phyloP scores from a whole-genome alignment of 225 moss, liverwort and hornwort genomes.

The Climacium dendroides region DNA sequence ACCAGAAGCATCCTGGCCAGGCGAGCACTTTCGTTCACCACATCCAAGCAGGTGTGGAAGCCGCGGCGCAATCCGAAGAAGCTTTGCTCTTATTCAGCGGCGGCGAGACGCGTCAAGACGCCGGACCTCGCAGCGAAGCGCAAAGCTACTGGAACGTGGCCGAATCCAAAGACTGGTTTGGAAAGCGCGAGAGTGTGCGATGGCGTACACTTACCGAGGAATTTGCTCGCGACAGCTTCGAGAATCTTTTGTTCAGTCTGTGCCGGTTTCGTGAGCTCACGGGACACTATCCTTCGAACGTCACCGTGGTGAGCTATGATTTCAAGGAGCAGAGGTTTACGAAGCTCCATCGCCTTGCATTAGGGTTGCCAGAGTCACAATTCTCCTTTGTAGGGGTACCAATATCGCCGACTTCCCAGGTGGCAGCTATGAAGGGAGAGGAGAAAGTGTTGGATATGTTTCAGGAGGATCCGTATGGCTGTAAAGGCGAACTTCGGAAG shows the following conservation, averaged over 20 bases:
- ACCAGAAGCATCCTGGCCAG: constrained; percentile 73
- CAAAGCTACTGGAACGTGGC: constrained; percentile 96
- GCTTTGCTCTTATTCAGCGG: constrained; percentile 79
- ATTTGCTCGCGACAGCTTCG: constrained; percentile 86
- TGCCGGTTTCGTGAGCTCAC: constrained; percentile 85
- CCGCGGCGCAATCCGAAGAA: constrained; percentile 17
- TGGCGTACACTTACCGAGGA: constrained; percentile 84
- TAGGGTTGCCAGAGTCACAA: constrained; percentile 55
- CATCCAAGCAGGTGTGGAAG: constrained; percentile 62
- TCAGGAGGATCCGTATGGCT: constrained; percentile 80
- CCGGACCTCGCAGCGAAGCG: constrained; percentile 87
- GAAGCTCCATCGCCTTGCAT: constrained; percentile 61
- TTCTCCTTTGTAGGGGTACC: constrained; percentile 64
- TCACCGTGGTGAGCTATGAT: constrained; percentile 93
- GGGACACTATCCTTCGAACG: constrained; percentile 62
- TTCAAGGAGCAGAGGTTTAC: constrained; percentile 64
- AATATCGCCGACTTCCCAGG: constrained; percentile 23
- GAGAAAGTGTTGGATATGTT: constrained; percentile 50
- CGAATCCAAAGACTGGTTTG: constrained; percentile 80
- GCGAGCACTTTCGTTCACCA: constrained; percentile 65
- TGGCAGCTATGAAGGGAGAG: constrained; percentile 56
- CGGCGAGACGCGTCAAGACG: constrained; percentile 84
- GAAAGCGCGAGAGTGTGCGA: constrained; percentile 46
- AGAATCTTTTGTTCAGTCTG: constrained; percentile 78
- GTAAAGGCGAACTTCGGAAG: constrained; percentile 43